A percentile compares a stretch with the other conserved stretches of the same genome.
Evolutionary conservation across 2,329 filamentous ascomycete species (phyloP).

Genomic region (Aspergillus clavatus): DNA sequence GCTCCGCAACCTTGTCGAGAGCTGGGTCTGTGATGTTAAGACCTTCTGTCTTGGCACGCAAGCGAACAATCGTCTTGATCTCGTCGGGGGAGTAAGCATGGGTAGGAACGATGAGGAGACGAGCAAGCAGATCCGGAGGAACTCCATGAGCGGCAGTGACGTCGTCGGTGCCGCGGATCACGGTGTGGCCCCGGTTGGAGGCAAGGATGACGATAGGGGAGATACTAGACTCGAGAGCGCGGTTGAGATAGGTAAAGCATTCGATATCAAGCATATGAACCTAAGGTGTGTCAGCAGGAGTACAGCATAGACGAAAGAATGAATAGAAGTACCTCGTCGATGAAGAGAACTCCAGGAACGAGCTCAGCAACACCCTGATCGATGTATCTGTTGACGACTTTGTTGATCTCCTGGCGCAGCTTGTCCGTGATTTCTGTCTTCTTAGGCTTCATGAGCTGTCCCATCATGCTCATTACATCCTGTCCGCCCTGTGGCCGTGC

Average conservation of each 20-base stretch:
- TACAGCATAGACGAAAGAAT: slow-evolving; percentile 17
- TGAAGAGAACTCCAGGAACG: slow-evolving; percentile 96
- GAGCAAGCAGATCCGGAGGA: slow-evolving; percentile 85
- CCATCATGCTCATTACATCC: slow-evolving; percentile 99
- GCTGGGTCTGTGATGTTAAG: slow-evolving; percentile 76
- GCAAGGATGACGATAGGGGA: slow-evolving; percentile 96
- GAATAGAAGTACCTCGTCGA: slow-evolving; percentile 70
- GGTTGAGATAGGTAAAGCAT: slow-evolving; percentile 98
- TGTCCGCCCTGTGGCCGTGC: slow-evolving; percentile 92
- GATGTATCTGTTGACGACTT: slow-evolving; percentile 98
- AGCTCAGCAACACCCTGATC: slow-evolving; percentile 96
- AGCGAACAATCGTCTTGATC: slow-evolving; percentile 85
- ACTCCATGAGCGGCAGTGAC: slow-evolving; percentile 87
- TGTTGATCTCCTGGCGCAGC: slow-evolving; percentile 92
- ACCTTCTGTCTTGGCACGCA: slow-evolving; percentile 76
- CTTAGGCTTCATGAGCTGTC: slow-evolving; percentile 98
- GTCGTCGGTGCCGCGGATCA: slow-evolving; percentile 77
- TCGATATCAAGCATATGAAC: slow-evolving; percentile 99
- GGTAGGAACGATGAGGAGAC: slow-evolving; percentile 93
- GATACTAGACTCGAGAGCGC: slow-evolving; percentile 90
- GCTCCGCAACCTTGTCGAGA: slow-evolving; percentile 77
- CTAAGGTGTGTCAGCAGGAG: slow-evolving; percentile 42
- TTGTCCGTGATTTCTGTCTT: slow-evolving; percentile 99
- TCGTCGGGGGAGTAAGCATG: slow-evolving; percentile 82
- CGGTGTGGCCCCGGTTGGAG: slow-evolving; percentile 90